Conservation (phyloP, 164 flowering plant species). For the Platanus orientalis region DNA sequence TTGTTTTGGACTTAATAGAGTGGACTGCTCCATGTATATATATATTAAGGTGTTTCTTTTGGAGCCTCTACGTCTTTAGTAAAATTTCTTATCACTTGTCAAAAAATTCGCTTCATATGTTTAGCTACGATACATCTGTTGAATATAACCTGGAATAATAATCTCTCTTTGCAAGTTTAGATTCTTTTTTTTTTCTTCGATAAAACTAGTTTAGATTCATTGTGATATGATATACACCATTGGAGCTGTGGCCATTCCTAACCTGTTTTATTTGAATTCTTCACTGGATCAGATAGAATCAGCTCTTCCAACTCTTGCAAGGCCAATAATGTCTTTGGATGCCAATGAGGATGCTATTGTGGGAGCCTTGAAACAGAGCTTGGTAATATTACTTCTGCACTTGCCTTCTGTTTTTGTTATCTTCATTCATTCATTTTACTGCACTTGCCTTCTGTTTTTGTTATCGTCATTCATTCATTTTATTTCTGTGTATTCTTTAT, state of each 20-base stretch:
- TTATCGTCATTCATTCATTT: no score
- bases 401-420: background rate
- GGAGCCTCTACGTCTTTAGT: no score
- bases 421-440: background rate
- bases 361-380: constrained; percentile 86
- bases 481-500: no score
- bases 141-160: no score
- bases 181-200: no score
- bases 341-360: constrained; percentile 95
- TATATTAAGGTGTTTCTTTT: no score
- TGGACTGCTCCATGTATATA: no score
- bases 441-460: background rate
- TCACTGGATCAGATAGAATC: constrained; percentile 68
- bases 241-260: background rate
- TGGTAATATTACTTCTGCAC: constrained; percentile 62
- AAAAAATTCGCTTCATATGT: no score
- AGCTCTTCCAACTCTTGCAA: constrained; percentile 81
- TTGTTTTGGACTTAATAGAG: no score
- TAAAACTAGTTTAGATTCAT: background rate
- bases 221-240: background rate
- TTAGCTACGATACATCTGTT: no score
- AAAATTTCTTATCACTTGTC: no score
- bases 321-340: constrained; percentile 96
- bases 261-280: constrained; percentile 7
- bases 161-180: no score